Conservation (phyloP, 2,329 filamentous ascomycete genomes). For the Gliomastix tumulicola region DNA sequence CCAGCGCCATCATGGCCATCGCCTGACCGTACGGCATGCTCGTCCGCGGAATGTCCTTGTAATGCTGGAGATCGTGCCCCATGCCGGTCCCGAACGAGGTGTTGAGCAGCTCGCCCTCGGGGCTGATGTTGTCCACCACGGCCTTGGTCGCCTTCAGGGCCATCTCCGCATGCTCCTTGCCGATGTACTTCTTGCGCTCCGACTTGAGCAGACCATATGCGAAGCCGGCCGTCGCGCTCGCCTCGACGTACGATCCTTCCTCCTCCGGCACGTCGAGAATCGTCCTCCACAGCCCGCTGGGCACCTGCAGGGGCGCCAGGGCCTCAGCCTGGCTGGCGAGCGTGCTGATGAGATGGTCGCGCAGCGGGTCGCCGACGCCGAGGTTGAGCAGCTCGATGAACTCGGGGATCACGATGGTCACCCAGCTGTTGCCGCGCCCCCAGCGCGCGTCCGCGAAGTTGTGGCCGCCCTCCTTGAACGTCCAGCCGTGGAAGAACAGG, state of each 20-base stretch:
- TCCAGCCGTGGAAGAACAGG: conserved; percentile 79
- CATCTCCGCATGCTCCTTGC: conserved; percentile 46
- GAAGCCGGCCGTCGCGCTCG: conserved; percentile 74
- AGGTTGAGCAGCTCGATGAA: conserved; percentile 68
- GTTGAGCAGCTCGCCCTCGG: conserved; percentile 62
- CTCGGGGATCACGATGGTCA: conserved; percentile 79
- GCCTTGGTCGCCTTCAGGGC: conserved; percentile 61
- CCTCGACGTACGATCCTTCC: conserved; percentile 68
- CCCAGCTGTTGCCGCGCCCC: conserved; percentile 62
- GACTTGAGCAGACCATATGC: conserved; percentile 75
- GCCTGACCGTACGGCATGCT: conserved; percentile 82
- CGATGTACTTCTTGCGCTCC: conserved; percentile 62
- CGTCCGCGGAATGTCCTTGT: conserved; percentile 68
- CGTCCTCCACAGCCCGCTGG: conserved; percentile 66
- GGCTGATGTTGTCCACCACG: conserved; percentile 58
- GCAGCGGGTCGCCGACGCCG: conserved; percentile 54
- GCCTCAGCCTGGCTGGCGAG: conserved; percentile 64
- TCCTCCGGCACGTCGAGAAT: conserved; percentile 59
- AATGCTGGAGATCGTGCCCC: conserved; percentile 67
- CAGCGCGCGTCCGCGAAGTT: conserved; percentile 53
- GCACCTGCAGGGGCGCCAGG: conserved; percentile 50
- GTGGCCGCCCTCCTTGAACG: conserved; percentile 60
- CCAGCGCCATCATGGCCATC: conserved; percentile 77
- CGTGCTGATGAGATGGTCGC: conserved; percentile 51
- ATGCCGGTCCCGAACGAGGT: conserved; percentile 76